Evolutionary conservation across 2,329 filamentous ascomycete species (phyloP).

Genomic region (Aspergillus neotritici): DNA sequence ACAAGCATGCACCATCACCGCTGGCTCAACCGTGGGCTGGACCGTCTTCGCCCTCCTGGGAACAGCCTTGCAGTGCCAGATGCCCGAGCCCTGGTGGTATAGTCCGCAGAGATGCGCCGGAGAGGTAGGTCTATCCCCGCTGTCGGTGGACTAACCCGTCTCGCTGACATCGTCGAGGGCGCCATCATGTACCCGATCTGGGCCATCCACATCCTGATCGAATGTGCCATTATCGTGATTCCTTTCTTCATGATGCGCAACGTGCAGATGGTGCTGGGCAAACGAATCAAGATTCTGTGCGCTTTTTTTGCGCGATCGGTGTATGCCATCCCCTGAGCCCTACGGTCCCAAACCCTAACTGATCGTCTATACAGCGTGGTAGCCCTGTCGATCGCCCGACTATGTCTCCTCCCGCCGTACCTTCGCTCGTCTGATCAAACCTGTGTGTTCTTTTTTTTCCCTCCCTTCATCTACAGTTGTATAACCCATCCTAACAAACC

Average conservation of each 20-base stretch:
- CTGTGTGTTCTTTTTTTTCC: constrained; percentile 15
- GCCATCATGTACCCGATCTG: constrained; percentile 15
- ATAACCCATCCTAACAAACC: constrained; percentile 1
- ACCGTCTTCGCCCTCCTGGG: constrained; percentile 16
- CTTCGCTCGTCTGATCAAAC: constrained; percentile 13
- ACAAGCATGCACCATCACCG: constrained; percentile 10
- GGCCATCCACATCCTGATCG: constrained; percentile 15
- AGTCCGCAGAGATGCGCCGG: constrained; percentile 14
- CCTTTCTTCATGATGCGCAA: constrained; percentile 22
- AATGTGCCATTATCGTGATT: constrained; percentile 12
- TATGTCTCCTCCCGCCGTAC: constrained; percentile 14
- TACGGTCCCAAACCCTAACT: neutral
- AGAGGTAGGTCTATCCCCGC: constrained; percentile 4
- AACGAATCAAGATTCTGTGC: constrained; percentile 18
- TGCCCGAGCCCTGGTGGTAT: constrained; percentile 17
- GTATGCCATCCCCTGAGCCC: constrained; percentile 3
- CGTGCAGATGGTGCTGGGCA: constrained; percentile 16
- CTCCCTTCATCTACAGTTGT: neutral
- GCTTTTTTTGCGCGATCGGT: constrained; percentile 15
- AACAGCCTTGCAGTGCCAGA: constrained; percentile 20
- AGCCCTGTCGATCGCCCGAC: constrained; percentile 11
- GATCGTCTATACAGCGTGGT: constrained; percentile 8
- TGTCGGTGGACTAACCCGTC: neutral
- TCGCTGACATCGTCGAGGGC: constrained; percentile 8
- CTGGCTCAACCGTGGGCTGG: constrained; percentile 12